Conservation (phyloP, 1,284 basidiomycete genomes). For the Moniliophthora roreri region DNA sequence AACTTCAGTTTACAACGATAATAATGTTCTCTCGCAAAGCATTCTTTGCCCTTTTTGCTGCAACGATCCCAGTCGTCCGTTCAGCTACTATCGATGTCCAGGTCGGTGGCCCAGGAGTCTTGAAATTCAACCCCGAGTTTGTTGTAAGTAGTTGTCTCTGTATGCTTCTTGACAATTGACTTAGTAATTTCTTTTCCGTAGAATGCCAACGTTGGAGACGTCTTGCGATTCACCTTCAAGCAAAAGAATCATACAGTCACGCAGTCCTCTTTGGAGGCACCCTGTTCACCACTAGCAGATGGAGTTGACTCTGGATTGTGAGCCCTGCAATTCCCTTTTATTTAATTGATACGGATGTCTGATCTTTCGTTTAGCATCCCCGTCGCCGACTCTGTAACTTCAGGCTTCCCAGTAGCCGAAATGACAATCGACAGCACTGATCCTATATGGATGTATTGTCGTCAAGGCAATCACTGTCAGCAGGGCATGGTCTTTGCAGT, state of each 20-base stretch:
- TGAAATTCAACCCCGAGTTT: slow-evolving; percentile 42
- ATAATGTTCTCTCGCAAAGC: slow-evolving; percentile 12
- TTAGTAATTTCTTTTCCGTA: slow-evolving; percentile 20
- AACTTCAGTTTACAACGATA: neutral
- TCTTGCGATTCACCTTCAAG: slow-evolving; percentile 51
- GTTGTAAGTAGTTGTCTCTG: slow-evolving; percentile 38
- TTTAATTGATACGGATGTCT: slow-evolving; percentile 6
- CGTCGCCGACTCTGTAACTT: slow-evolving; percentile 43
- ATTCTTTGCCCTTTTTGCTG: slow-evolving; percentile 13
- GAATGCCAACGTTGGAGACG: slow-evolving; percentile 51
- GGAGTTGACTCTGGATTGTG: slow-evolving; percentile 65
- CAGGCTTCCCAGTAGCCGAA: slow-evolving; percentile 44
- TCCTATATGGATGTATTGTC: slow-evolving; percentile 64
- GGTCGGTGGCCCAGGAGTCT: slow-evolving; percentile 49
- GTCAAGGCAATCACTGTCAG: slow-evolving; percentile 39
- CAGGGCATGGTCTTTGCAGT: slow-evolving; percentile 62
- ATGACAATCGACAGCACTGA: slow-evolving; percentile 43
- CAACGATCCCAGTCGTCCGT: slow-evolving; percentile 22
- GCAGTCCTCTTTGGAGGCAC: slow-evolving; percentile 53
- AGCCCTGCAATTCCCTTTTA: slow-evolving; percentile 21
- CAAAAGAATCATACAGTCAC: slow-evolving; percentile 68
- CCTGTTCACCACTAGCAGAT: slow-evolving; percentile 40
- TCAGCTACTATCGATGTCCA: slow-evolving; percentile 44
- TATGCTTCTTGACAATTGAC: neutral
- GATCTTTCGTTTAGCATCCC: slow-evolving; percentile 38